phyloP scores from a whole-genome alignment of 2,329 filamentous ascomycete species.

The Paecilomyces sp. region DNA sequence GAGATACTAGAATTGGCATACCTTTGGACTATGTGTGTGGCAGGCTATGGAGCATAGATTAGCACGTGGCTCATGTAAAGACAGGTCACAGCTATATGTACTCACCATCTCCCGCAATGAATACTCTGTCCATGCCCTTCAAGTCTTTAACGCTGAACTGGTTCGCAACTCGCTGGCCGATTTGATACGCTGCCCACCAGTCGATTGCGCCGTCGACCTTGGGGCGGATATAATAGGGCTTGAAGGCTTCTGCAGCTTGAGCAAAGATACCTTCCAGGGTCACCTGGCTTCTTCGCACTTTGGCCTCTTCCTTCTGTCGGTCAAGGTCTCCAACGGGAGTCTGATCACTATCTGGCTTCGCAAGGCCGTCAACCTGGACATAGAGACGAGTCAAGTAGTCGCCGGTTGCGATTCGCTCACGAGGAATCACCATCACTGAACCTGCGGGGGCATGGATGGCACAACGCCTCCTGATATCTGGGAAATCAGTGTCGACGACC shows the following conservation, averaged over 20 bases:
- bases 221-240: constrained; percentile 61
- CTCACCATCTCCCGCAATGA: constrained; percentile 60
- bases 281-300: constrained; percentile 56
- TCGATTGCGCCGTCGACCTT: constrained; percentile 51
- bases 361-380: constrained; percentile 31
- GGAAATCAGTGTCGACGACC: constrained; percentile 65
- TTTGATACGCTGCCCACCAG: constrained; percentile 72
- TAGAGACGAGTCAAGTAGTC: constrained; percentile 67
- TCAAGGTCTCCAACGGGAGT: neutral
- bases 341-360: constrained; percentile 16
- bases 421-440: constrained; percentile 73
- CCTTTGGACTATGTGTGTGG: constrained; percentile 69
- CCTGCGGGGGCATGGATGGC: constrained; percentile 68
- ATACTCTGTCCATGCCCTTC: constrained; percentile 64
- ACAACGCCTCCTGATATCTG: constrained; percentile 73
- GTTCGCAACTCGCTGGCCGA: constrained; percentile 57
- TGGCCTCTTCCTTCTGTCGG: constrained; percentile 48
- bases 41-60: constrained; percentile 45
- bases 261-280: constrained; percentile 58
- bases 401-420: constrained; percentile 53
- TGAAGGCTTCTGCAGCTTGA: constrained; percentile 57
- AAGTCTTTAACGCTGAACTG: constrained; percentile 50
- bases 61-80: neutral
- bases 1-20: constrained; percentile 32
- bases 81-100: neutral